Percentiles rank a stretch among this genome's conserved stretches.
Conservation (phyloP, 2,329 filamentous ascomycete species). For the Colletotrichum sp. region DNA sequence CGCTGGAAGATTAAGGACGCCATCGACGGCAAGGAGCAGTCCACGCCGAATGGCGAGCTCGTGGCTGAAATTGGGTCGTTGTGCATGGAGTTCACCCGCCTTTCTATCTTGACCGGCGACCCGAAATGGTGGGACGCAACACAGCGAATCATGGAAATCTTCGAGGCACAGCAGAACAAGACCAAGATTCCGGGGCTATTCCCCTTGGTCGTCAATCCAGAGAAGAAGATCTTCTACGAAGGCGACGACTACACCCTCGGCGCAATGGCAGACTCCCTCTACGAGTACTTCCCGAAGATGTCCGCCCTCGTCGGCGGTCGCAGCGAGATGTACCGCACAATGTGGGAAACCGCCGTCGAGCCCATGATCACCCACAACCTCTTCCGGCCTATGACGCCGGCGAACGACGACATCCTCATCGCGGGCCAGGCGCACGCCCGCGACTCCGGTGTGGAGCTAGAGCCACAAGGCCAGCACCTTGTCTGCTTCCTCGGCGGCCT, state of each 20-base stretch:
- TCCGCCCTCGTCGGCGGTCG: conserved; percentile 70
- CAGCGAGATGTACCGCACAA: conserved; percentile 62
- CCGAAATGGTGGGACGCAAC: conserved; percentile 78
- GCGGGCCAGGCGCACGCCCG: conserved; percentile 44
- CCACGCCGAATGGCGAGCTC: conserved; percentile 32
- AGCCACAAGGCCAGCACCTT: conserved; percentile 59
- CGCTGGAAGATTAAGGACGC: conserved; percentile 31
- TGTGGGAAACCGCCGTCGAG: conserved; percentile 68
- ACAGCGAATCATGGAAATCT: conserved; percentile 72
- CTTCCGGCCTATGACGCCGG: conserved; percentile 71
- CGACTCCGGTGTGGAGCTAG: conserved; percentile 50
- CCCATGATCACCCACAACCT: conserved; percentile 67
- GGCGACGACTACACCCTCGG: conserved; percentile 56
- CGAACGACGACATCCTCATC: conserved; percentile 67
- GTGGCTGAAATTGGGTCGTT: conserved; percentile 71
- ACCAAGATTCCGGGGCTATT: conserved; percentile 80
- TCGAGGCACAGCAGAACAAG: conserved; percentile 71
- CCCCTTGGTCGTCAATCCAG: conserved; percentile 69
- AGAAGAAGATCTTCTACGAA: conserved; percentile 47
- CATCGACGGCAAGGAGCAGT: conserved; percentile 23
- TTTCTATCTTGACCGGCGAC: conserved; percentile 75
- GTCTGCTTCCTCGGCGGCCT: conserved; percentile 75
- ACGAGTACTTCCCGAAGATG: conserved; percentile 67
- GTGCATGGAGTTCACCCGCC: conserved; percentile 72
- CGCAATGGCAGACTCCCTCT: conserved; percentile 59